phyloP scores from a whole-genome alignment of 371 early-diverging fungal genomes.

The Parasitella parasitica region DNA sequence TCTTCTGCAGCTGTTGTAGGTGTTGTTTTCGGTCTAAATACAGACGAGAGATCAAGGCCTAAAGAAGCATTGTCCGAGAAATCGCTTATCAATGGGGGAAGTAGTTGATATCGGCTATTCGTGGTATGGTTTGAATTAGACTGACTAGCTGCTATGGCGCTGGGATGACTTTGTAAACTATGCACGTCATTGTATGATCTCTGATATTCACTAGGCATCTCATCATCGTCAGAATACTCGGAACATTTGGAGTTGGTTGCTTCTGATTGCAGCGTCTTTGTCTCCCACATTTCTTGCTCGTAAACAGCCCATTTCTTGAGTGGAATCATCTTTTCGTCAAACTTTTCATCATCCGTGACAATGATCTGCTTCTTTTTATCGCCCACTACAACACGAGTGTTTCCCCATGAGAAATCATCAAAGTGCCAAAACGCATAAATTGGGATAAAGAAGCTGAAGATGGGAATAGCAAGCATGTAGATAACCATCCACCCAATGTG shows the following conservation, averaged over 20 bases:
- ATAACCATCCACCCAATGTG: constrained; percentile 96
- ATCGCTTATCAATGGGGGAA: constrained; percentile 7
- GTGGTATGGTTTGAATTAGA: not conserved
- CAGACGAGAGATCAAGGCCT: constrained; percentile 30
- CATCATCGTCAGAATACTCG: not conserved
- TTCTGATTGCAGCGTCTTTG: constrained; percentile 23
- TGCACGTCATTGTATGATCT: constrained; percentile 1
- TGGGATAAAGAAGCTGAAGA: constrained; percentile 76
- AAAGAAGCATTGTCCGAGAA: constrained; percentile 12
- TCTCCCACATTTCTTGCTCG: constrained; percentile 78
- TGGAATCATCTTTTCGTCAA: constrained; percentile 84
- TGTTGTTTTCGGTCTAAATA: constrained; percentile 9
- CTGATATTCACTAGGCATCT: not conserved
- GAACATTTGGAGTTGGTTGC: not conserved
- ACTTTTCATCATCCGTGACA: constrained; percentile 60
- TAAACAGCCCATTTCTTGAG: constrained; percentile 89
- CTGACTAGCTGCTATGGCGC: not conserved
- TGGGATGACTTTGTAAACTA: constrained; percentile 8
- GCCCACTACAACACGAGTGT: constrained; percentile 76
- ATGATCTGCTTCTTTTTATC: constrained; percentile 57
- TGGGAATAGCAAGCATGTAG: constrained; percentile 75
- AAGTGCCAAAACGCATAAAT: constrained; percentile 83
- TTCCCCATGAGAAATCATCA: constrained; percentile 91
- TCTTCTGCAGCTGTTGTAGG: not conserved
- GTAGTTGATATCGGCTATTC: not conserved